Evolutionary conservation across 257 asterid genomes (phyloP).

Genomic region (Primulina tabacum): DNA sequence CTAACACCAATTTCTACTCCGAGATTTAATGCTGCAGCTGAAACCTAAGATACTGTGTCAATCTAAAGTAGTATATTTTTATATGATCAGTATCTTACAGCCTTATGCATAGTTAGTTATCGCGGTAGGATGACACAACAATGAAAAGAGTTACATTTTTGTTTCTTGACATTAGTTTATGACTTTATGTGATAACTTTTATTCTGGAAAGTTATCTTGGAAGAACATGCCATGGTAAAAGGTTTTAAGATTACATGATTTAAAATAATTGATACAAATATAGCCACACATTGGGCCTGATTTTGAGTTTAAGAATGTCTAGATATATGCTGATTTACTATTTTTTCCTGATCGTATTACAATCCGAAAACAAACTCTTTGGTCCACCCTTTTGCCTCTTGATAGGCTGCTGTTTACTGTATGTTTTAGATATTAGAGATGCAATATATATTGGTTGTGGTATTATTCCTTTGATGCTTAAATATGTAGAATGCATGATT

Average conservation of each 20-base stretch:
- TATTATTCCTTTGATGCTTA: conserved; percentile 13
- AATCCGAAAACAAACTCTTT: not conserved
- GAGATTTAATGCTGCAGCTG: too few species aligned
- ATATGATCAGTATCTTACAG: too few species aligned
- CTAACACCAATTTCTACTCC: too few species aligned
- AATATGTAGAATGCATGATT: conserved; percentile 1
- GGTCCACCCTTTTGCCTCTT: not conserved
- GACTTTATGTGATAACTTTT: too few species aligned
- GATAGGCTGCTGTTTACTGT: not conserved
- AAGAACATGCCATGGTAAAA: conserved; percentile 1
- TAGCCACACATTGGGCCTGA: not conserved
- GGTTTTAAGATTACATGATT: not conserved
- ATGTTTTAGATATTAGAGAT: not conserved
- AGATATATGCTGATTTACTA: not conserved
- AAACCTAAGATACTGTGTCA: too few species aligned
- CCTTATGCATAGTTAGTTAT: too few species aligned
- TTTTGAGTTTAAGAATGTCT: not conserved
- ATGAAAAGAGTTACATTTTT: not conserved
- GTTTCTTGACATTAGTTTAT: not conserved
- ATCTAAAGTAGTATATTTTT: too few species aligned
- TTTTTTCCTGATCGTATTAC: not conserved
- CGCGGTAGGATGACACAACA: too few species aligned
- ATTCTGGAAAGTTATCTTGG: not conserved
- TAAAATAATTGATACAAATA: conserved; percentile 1
- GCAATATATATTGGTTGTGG: not conserved